Conservation (phyloP, 257 asterid genomes). For the Anisodus tanguticus region DNA sequence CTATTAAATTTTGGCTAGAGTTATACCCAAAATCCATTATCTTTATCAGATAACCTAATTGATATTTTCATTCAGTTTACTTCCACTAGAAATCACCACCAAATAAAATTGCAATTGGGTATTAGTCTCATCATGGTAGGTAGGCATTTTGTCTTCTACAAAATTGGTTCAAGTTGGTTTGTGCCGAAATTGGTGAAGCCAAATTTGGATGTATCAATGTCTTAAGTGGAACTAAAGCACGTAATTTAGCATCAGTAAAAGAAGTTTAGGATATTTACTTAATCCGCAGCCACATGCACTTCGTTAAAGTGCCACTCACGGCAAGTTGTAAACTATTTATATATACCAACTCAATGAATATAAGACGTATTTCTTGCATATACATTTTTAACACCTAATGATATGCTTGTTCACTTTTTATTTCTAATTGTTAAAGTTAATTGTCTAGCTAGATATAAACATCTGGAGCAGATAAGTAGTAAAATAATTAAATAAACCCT, state of each 20-base stretch:
- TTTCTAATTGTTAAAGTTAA: no score
- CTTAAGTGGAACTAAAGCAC: not conserved
- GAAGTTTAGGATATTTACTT: not conserved
- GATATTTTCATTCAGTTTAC: not conserved
- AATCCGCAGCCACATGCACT: not conserved
- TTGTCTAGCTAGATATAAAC: no score
- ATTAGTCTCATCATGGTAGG: not conserved
- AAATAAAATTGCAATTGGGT: not conserved
- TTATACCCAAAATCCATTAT: no score
- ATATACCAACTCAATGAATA: no score
- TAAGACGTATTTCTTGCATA: no score
- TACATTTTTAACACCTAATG: no score
- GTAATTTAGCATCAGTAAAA: not conserved
- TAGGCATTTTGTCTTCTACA: not conserved
- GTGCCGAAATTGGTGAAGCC: not conserved
- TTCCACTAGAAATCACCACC: not conserved
- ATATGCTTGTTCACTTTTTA: no score
- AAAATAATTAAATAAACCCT: no score
- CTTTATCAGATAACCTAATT: no score
- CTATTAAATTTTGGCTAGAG: no score
- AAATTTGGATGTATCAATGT: not conserved
- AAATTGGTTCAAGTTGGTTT: not conserved
- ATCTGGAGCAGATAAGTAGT: no score
- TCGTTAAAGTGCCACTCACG: not conserved
- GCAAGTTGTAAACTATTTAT: not conserved